These are phyloP conservation scores for Aspergillus fischeri DNA, from an alignment of 2,329 filamentous ascomycete genomes.

Conservation along the genomic window DNA sequence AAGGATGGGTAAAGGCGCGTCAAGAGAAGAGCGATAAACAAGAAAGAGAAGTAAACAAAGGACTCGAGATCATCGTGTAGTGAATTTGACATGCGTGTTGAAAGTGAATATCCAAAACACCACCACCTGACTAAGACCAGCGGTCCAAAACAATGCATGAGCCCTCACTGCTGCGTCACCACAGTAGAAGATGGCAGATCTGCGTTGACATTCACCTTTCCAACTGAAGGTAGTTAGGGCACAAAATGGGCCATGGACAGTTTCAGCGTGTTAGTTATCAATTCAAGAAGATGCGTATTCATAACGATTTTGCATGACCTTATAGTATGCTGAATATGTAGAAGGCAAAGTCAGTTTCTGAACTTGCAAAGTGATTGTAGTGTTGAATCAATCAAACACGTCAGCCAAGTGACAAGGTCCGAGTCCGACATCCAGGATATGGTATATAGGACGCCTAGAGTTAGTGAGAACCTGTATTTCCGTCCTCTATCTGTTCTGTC, in stretches of 20 bases:
- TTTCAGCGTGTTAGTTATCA: background rate
- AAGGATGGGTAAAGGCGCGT: background rate
- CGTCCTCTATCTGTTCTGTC: background rate
- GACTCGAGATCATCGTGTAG: background rate
- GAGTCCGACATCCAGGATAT: background rate
- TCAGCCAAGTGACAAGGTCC: background rate
- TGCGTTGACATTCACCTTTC: background rate
- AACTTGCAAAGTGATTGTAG: background rate
- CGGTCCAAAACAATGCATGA: background rate
- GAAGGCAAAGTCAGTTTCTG: background rate
- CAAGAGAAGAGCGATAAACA: background rate
- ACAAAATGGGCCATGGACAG: background rate
- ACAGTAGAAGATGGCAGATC: background rate
- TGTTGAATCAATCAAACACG: background rate
- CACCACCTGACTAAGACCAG: background rate
- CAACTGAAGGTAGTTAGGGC: background rate
- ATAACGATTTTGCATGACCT: background rate
- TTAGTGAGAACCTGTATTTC: background rate
- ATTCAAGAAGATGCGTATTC: background rate
- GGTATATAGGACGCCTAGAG: background rate
- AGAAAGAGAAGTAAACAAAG: background rate
- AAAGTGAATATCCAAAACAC: background rate
- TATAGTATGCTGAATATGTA: background rate
- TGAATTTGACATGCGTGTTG: background rate
- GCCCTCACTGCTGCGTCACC: background rate